phyloP scores from a whole-genome alignment of 495 filamentous ascomycete genomes.

The Penicillium paxilli region DNA sequence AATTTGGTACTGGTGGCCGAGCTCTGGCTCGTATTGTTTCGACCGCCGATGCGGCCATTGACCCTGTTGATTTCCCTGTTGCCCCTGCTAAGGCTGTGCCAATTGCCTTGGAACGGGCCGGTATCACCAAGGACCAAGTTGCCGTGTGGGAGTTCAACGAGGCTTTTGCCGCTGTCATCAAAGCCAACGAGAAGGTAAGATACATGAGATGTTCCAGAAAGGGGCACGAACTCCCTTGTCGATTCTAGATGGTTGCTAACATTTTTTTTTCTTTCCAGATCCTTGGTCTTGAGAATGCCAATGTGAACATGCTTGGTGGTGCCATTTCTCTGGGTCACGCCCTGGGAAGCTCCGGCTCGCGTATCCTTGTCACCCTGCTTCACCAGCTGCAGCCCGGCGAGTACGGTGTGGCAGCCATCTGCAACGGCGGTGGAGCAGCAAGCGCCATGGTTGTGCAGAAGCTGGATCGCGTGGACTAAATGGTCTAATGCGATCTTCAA shows the following conservation, averaged over 20 bases:
- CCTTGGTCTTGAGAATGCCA: conserved; percentile 71
- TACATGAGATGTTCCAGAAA: not conserved
- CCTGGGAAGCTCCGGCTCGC: conserved; percentile 87
- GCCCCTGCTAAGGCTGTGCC: conserved; percentile 92
- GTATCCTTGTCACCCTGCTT: conserved; percentile 86
- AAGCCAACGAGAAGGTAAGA: conserved; percentile 84
- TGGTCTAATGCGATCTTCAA: not conserved
- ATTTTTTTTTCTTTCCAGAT: conserved; percentile 51
- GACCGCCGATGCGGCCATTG: conserved; percentile 86
- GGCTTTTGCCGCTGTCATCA: conserved; percentile 94
- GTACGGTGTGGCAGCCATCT: conserved; percentile 94
- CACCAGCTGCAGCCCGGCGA: conserved; percentile 89
- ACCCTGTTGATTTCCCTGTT: conserved; percentile 93
- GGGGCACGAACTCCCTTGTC: too few relatives aligned
- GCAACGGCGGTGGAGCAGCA: conserved; percentile 92
- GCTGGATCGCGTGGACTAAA: conserved; percentile 61
- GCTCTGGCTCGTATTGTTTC: conserved; percentile 83
- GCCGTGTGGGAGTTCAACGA: conserved; percentile 98
- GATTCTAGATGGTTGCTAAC: conserved; percentile 14
- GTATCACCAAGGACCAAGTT: conserved; percentile 85
- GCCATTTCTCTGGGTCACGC: conserved; percentile 95
- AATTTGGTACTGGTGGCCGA: conserved; percentile 70
- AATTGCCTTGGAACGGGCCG: conserved; percentile 82
- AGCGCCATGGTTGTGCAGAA: conserved; percentile 91
- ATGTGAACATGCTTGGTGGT: conserved; percentile 85